Evolutionary conservation across 306 rosid genomes (phyloP).

Genomic region (Prosopis cineraria): DNA sequence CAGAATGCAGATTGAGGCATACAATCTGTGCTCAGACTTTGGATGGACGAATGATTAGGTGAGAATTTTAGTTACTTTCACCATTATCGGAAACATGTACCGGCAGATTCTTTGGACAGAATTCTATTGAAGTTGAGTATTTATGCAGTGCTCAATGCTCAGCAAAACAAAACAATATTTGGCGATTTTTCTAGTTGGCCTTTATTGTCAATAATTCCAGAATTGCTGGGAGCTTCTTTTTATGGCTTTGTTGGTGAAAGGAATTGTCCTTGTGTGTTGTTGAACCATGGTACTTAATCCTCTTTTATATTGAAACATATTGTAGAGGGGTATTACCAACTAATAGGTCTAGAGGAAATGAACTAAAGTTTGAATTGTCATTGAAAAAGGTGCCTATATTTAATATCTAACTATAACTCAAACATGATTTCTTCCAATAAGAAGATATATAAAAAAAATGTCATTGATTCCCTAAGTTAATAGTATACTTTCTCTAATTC

Average conservation of each 20-base stretch:
- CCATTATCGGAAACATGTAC: background rate
- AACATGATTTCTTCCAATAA: no score
- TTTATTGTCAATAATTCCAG: constrained; percentile 6
- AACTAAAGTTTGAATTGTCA: no score
- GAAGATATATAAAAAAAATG: no score
- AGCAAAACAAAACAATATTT: constrained; percentile 18
- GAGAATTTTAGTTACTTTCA: constrained; percentile 3
- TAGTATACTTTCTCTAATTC: no score
- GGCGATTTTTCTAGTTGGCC: constrained; percentile 1
- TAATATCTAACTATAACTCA: no score
- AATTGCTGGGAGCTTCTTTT: background rate
- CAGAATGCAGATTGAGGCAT: background rate
- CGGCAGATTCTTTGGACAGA: constrained; percentile 17
- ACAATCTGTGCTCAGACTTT: background rate
- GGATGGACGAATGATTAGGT: background rate
- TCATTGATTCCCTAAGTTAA: no score
- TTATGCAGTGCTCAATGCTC: constrained; percentile 2
- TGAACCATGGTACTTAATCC: background rate
- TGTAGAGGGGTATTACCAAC: no score
- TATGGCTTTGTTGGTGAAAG: constrained; percentile 2
- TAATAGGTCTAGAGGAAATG: no score
- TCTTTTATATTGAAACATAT: no score
- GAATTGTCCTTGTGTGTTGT: background rate
- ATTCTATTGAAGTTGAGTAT: background rate
- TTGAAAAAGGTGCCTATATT: no score